A percentile compares a stretch with the other conserved stretches of the same genome.
Conservation (phyloP, 2,329 filamentous ascomycete genomes). For the Botrytis pseudocinerea region DNA sequence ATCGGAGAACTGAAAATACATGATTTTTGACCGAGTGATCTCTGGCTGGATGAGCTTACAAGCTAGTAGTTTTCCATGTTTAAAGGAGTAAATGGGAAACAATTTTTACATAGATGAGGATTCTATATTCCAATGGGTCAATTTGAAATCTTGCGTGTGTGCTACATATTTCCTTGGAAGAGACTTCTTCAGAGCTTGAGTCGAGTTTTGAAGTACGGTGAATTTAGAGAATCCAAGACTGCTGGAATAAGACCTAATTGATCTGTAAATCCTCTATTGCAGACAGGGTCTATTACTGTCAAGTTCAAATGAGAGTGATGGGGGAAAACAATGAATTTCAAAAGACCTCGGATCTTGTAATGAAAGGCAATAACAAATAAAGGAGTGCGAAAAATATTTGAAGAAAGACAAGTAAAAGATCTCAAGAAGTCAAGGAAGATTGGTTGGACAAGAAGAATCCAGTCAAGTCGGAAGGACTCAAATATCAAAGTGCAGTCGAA, state of each 20-base stretch:
- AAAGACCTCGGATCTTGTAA: no score
- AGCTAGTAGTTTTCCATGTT: not conserved
- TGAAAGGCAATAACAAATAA: no score
- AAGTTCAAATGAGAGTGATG: not conserved
- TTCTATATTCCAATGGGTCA: not conserved
- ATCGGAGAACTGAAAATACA: not conserved
- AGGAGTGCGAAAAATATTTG: not conserved
- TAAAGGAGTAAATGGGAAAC: not conserved
- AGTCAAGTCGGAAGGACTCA: not conserved
- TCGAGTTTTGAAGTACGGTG: not conserved
- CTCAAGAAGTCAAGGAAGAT: not conserved
- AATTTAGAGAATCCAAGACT: not conserved
- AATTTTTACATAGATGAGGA: not conserved
- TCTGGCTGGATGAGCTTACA: fast-evolving
- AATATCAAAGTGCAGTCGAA: not conserved
- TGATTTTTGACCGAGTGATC: not conserved
- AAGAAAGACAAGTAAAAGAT: not conserved
- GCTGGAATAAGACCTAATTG: not conserved
- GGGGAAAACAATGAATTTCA: no score
- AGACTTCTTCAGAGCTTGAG: not conserved
- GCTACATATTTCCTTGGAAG: not conserved
- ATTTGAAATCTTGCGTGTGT: not conserved
- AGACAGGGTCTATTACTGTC: not conserved
- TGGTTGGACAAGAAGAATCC: not conserved
- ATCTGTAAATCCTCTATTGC: fast-evolving